Evolutionary conservation across 2,329 filamentous ascomycete genomes (phyloP).

Genomic region (Cladophialophora carrionii): DNA sequence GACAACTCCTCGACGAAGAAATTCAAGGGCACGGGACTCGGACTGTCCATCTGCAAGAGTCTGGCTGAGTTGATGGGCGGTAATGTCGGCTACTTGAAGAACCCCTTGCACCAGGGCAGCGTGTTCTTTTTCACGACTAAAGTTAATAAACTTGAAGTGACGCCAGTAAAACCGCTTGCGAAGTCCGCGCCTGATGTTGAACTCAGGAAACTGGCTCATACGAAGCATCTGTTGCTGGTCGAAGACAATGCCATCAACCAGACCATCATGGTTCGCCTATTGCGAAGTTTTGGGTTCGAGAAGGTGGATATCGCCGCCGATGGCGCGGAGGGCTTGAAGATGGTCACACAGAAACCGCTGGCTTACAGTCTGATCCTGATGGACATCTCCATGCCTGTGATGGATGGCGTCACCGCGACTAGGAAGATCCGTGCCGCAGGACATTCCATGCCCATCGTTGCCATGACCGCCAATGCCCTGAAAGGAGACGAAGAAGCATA

Average conservation of each 20-base stretch:
- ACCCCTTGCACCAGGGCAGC: constrained; percentile 40
- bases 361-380: constrained; percentile 53
- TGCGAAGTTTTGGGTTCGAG: constrained; percentile 54
- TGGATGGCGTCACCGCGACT: constrained; percentile 44
- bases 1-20: constrained; percentile 58
- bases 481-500: constrained; percentile 42
- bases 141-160: constrained; percentile 25
- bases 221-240: constrained; percentile 49
- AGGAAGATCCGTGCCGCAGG: constrained; percentile 41
- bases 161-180: constrained; percentile 32
- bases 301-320: constrained; percentile 76
- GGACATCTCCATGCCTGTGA: constrained; percentile 47
- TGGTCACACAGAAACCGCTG: constrained; percentile 66
- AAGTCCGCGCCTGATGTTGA: constrained; percentile 38
- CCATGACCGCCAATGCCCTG: constrained; percentile 43
- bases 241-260: constrained; percentile 52
- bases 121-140: constrained; percentile 39
- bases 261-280: constrained; percentile 60
- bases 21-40: constrained; percentile 61
- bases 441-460: constrained; percentile 38
- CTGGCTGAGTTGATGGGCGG: constrained; percentile 62
- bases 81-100: constrained; percentile 49
- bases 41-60: constrained; percentile 62
- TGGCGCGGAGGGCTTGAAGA: constrained; percentile 74
- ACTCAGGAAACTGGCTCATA: constrained; percentile 46